Evolutionary conservation across 2,329 filamentous ascomycete genomes (phyloP), one percentile per base, ranked within the genome.

Genomic region (Fusarium sp.): DNA sequence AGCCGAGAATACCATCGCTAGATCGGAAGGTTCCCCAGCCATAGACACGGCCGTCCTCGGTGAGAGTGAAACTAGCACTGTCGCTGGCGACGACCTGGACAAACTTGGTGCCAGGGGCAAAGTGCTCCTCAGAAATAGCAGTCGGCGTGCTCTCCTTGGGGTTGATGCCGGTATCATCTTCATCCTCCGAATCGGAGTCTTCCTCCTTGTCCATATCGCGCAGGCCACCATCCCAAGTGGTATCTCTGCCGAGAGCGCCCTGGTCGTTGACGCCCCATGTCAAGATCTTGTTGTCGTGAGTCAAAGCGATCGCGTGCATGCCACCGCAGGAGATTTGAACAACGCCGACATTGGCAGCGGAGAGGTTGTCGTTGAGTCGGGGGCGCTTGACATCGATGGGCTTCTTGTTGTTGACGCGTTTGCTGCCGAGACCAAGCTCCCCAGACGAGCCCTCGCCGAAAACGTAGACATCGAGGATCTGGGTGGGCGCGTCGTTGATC

Each of bases 261-360:
- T 93, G 88, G 72, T 96, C 92, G 73, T 95, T 95, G 68, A 95
- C 91, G 50, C 92, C 92, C 92, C 92, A 96, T 26, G 91, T 93
- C 50, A 92, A 79, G 67, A 96, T 90, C 77, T 88, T 88, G 80
- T 93, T 92, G 75, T 94, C 89, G 67, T 88, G 84, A 45, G 92
- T 94, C 48, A 95, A 79, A 4, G 89, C 91, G 61, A 90, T 81
- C 48, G 84, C 88, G 77, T 96, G 92, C 91, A 96, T 94, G 53
- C 91, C 91, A 59, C 92, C 92, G 58, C 89, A 88, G 46, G 90
- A 88, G 54, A 96, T 77, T 75, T 91, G 87, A 3, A 95, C 91
- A 32, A 95, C 85, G 31, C 91, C 91, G 28, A 92, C 81, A 8
- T 89, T 88, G 55, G 86, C 85, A 70, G 77, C 73, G 5, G 72